These are phyloP conservation scores for Pneumocystis oryctolagi DNA, from an alignment of 1,139 yeast species.

Conservation along the genomic window DNA sequence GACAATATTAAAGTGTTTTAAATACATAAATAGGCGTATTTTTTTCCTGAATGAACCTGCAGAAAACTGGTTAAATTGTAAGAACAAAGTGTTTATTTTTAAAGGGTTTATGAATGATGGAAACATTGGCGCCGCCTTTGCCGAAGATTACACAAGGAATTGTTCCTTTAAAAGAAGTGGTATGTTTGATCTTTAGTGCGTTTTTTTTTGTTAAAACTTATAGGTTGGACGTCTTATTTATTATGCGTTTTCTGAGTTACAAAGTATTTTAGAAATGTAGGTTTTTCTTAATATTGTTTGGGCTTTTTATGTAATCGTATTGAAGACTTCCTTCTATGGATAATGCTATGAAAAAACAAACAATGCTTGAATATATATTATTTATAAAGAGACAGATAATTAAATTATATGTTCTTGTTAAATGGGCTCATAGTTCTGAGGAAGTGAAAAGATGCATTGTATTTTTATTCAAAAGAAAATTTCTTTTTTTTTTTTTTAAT, in stretches of 20 bases:
- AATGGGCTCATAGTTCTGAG: conserved; percentile 66
- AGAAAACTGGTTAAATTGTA: not conserved
- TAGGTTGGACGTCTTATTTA: not conserved
- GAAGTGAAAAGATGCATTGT: conserved; percentile 54
- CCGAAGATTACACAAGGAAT: not conserved
- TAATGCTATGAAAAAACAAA: conserved; percentile 50
- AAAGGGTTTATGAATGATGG: not conserved
- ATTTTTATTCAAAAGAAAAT: not conserved
- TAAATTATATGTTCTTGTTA: conserved; percentile 65
- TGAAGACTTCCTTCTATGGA: conserved; percentile 41
- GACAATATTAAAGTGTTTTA: not conserved
- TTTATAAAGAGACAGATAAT: conserved; percentile 65
- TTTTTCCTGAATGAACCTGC: not conserved
- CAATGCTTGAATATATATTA: conserved; percentile 53
- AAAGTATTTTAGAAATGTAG: conserved; percentile 56
- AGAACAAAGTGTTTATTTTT: not conserved
- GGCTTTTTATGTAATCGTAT: conserved; percentile 49
- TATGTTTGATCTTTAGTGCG: not conserved
- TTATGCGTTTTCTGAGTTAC: conserved; percentile 32
- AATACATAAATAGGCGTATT: not conserved
- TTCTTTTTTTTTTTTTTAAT: not conserved
- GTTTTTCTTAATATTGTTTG: conserved; percentile 45
- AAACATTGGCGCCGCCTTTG: not conserved
- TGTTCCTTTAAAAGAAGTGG: conserved; percentile 7
- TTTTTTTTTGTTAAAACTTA: not conserved